phyloP scores from a whole-genome alignment of 1,139 yeast species.

The Candida buenavistaensis region DNA sequence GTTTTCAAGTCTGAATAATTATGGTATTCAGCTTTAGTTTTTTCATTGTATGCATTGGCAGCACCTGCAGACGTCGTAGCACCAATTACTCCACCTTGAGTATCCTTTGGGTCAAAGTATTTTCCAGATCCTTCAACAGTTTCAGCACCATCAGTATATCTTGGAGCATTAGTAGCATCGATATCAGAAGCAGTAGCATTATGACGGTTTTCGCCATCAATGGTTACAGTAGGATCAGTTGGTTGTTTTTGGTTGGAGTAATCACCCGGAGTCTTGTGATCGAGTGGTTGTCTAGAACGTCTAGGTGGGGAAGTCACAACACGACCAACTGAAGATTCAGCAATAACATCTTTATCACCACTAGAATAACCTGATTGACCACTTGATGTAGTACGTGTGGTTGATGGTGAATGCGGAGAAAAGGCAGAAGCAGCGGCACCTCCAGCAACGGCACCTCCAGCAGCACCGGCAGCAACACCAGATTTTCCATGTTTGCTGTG shows the following conservation, averaged over 20 bases:
- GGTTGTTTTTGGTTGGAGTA: constrained; percentile 34
- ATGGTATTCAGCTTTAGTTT: constrained; percentile 25
- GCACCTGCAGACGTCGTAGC: constrained; percentile 16
- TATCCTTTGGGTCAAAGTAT: constrained; percentile 38
- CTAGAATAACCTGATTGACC: constrained; percentile 5
- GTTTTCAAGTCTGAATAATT: constrained; percentile 29
- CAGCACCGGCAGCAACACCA: constrained; percentile 8
- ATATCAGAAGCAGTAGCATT: constrained; percentile 8
- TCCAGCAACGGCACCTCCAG: constrained; percentile 4
- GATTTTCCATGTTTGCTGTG: constrained; percentile 7
- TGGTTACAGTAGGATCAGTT: constrained; percentile 23
- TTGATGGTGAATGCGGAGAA: not conserved
- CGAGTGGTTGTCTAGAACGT: constrained; percentile 29
- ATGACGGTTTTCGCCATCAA: constrained; percentile 10
- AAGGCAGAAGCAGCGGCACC: constrained; percentile 1
- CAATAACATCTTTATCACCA: constrained; percentile 13
- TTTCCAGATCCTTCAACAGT: constrained; percentile 31
- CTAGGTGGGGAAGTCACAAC: constrained; percentile 35
- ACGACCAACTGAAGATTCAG: constrained; percentile 29
- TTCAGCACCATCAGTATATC: constrained; percentile 31
- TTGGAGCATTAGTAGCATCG: constrained; percentile 18
- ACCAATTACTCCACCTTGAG: constrained; percentile 17
- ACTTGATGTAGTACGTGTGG: not conserved
- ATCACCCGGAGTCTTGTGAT: constrained; percentile 32
- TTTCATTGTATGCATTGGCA: constrained; percentile 5